A percentile compares a stretch with the other conserved stretches of the same genome.
phyloP scores from a whole-genome alignment of 768 basidiomycete genomes.

The Cystofilobasidium bisporidii region DNA sequence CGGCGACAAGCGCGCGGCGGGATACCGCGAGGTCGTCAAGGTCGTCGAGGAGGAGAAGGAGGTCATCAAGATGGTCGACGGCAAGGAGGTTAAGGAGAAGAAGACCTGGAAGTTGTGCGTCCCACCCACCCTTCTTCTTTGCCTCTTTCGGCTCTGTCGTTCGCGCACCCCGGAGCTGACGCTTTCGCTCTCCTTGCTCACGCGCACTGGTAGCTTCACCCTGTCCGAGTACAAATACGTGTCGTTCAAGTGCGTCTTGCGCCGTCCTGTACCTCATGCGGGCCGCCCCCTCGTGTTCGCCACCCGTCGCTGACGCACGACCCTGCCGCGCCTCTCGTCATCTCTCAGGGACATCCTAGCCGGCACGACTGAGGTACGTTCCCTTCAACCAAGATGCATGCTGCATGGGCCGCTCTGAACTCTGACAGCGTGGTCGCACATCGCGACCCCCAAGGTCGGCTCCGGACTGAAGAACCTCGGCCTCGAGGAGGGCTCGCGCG shows the following conservation, averaged over 20 bases:
- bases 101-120: constrained; percentile 41
- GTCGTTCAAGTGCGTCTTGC: constrained; percentile 32
- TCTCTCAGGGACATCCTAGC: constrained; percentile 28
- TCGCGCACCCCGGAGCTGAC: no score
- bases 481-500: constrained; percentile 31
- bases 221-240: constrained; percentile 36
- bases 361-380: constrained; percentile 16
- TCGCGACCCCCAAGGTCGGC: no score
- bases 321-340: background rate
- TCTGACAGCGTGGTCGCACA: no score
- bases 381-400: no score
- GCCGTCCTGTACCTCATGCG: no score
- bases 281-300: no score
- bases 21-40: constrained; percentile 35
- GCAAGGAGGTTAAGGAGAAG: constrained; percentile 33
- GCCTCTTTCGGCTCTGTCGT: background rate
- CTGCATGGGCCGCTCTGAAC: no score
- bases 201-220: constrained; percentile 34
- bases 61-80: constrained; percentile 33
- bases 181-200: background rate
- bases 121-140: background rate
- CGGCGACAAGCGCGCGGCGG: constrained; percentile 34
- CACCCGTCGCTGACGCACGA: background rate
- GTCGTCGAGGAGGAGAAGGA: constrained; percentile 39
- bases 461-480: constrained; percentile 34